Evolutionary conservation across 2,329 filamentous ascomycete species (phyloP).

Genomic region (Penicillium sp.): DNA sequence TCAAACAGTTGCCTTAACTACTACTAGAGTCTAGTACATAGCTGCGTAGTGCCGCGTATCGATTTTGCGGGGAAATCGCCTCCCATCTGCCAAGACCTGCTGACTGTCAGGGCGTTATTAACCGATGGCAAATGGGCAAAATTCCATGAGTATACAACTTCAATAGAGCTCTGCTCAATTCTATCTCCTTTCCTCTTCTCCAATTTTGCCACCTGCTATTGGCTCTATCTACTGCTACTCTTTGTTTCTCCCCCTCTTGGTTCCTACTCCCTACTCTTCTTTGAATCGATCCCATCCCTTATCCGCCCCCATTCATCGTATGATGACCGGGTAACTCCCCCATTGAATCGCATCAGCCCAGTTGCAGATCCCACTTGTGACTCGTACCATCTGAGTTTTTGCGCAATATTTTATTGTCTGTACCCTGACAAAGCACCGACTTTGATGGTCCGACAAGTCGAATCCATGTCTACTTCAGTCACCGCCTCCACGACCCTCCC

Average conservation of each 20-base stretch:
- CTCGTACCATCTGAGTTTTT: not conserved
- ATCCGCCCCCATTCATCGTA: constrained; percentile 3
- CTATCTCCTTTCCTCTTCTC: not conserved
- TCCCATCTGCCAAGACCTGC: not conserved
- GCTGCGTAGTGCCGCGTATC: too few species aligned
- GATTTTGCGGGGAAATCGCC: constrained; percentile 4
- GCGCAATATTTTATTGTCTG: not conserved
- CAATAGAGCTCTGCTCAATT: not conserved
- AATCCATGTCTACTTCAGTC: constrained; percentile 34
- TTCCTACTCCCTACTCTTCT: not conserved
- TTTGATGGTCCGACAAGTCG: constrained; percentile 3
- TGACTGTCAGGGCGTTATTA: constrained; percentile 7
- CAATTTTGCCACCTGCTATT: not conserved
- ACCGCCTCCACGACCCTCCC: constrained; percentile 37
- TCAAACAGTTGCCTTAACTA: too few species aligned
- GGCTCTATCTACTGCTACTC: not conserved
- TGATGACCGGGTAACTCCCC: constrained; percentile 10
- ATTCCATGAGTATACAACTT: not conserved
- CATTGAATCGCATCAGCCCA: constrained; percentile 12
- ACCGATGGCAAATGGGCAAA: constrained; percentile 4
- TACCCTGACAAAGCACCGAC: not conserved
- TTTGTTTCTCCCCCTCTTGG: not conserved
- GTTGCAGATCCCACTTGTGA: constrained; percentile 16
- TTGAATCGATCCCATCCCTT: not conserved
- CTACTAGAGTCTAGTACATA: too few species aligned